Base-by-base conservation (phyloP, 2,329 filamentous ascomycete species). In the Penicillium sp. region DNA sequence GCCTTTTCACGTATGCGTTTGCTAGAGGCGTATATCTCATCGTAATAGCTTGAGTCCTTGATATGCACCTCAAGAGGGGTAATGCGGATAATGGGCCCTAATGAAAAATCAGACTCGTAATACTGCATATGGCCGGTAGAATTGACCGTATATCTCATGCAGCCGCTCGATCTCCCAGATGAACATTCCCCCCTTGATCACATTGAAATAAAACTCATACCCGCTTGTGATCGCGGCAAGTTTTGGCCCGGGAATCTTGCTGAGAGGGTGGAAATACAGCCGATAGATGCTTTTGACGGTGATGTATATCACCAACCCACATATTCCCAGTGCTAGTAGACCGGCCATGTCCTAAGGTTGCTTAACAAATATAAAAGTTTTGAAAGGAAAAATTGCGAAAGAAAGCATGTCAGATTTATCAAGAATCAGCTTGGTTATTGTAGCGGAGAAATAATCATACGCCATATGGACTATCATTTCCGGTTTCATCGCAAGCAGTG, bases 181-280 rank as follows among this genome's bases (percentile, higher is more conserved):
- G 40, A 73, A 77, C 21, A 62, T 61, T 0, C 75, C 76, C 1
- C 64, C 59, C 12, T 67, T 64, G 33, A 73, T 40, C 2, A 76
- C 56, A 42, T 78, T 71, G 54, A 71, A 72, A 50, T 76, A 77
- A 29, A 70, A 68, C 41, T 75, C 72, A 56, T 75, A 75, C 55
- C 63, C 67, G 21, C 62, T 49, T 33, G 69, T 67, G 4, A 69
- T 31, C 0, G 75, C 75, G 2, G 75, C 75, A 35, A 73, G 51
- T 37, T 65, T 72, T 0, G 70, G 64, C n/a, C 70, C 75, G 1
- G 69, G 73, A 15, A 78, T 67, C 10, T 64, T 55, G 17, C 62
- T 60, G 10, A 77, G 66, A 17, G 71, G 72, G 40, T 73, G 68
- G 54, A 73, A 67, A 61, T 71, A 76, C 4, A 74, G 59, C 21